Percentiles rank a stretch among this genome's conserved stretches.
phyloP scores from a whole-genome alignment of 2,329 filamentous ascomycete species.

The Mollisia scopiformis region DNA sequence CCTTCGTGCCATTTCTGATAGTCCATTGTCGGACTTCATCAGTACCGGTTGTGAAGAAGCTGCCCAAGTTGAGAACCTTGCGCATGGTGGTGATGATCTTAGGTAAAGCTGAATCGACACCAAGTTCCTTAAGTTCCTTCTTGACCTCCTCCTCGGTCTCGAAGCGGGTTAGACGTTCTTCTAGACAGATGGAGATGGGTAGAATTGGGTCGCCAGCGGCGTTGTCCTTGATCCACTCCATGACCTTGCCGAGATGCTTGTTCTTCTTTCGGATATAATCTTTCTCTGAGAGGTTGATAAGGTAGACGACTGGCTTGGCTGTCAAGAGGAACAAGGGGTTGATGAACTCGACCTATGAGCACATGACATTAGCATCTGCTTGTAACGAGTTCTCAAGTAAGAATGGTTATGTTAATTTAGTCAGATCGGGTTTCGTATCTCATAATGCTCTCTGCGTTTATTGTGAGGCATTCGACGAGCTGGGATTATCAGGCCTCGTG shows the following conservation, averaged over 20 bases:
- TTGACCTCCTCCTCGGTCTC: conserved; percentile 74
- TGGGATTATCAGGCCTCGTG: conserved; percentile 95
- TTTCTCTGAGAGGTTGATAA: conserved; percentile 95
- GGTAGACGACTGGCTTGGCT: conserved; percentile 95
- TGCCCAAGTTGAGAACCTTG: conserved; percentile 84
- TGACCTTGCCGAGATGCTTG: conserved; percentile 93
- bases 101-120: conserved; percentile 84
- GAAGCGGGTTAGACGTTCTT: conserved; percentile 86
- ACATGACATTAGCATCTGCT: conserved; percentile 21
- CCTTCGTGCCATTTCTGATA: conserved; percentile 92
- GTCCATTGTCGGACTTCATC: conserved; percentile 99
- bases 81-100: conserved; percentile 95
- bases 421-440: conserved; percentile 65
- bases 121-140: conserved; percentile 88
- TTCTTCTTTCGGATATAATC: conserved; percentile 99
- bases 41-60: conserved; percentile 95
- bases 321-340: conserved; percentile 95
- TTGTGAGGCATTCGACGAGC: conserved; percentile 94
- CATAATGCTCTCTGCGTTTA: conserved; percentile 80
- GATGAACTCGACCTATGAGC: conserved; percentile 87
- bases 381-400: conserved; percentile 26
- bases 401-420: conserved; percentile 23
- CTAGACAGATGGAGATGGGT: conserved; percentile 88
- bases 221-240: conserved; percentile 93
- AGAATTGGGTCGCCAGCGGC: conserved; percentile 87